A percentile compares a stretch with the other conserved stretches of the same genome.
phyloP scores from a whole-genome alignment of 1,284 basidiomycete genomes.

The Xerocomus minutiporus region DNA sequence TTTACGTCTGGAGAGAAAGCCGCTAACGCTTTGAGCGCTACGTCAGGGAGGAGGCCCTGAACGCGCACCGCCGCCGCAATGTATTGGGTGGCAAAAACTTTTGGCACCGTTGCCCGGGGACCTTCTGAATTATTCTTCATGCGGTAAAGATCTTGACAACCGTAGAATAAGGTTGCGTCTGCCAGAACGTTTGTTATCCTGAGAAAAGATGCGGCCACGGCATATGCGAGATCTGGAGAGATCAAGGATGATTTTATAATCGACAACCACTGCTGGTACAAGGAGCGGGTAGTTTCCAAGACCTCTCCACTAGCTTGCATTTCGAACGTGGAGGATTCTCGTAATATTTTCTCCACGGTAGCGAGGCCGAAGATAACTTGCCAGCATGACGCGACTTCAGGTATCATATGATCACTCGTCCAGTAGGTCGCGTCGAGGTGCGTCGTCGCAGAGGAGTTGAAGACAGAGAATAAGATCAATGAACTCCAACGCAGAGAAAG shows the following conservation, averaged over 20 bases:
- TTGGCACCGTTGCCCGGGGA: slow-evolving; percentile 4
- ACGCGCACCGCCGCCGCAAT: slow-evolving; percentile 22
- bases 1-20: slow-evolving; percentile 9
- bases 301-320: slow-evolving; percentile 16
- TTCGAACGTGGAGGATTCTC: not conserved
- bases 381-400: slow-evolving; percentile 19
- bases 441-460: slow-evolving; percentile 13
- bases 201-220: slow-evolving; percentile 45
- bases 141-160: slow-evolving; percentile 23
- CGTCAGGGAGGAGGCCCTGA: slow-evolving; percentile 8
- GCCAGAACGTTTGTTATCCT: slow-evolving; percentile 38
- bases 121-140: slow-evolving; percentile 4
- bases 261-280: slow-evolving; percentile 42
- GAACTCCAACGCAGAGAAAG: slow-evolving; percentile 23
- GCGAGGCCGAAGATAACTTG: slow-evolving; percentile 31
- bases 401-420: slow-evolving; percentile 1
- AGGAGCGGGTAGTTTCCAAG: slow-evolving; percentile 30
- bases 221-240: slow-evolving; percentile 25
- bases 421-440: not conserved
- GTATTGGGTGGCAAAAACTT: slow-evolving; percentile 21
- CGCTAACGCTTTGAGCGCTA: slow-evolving; percentile 14
- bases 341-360: slow-evolving; percentile 23
- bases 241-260: slow-evolving; percentile 23
- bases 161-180: slow-evolving; percentile 37
- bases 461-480: slow-evolving; percentile 18